A percentile compares a stretch with the other conserved stretches of the same genome.
Conservation (phyloP, 495 filamentous ascomycete species). For the Chaetomidium leptoderma region DNA sequence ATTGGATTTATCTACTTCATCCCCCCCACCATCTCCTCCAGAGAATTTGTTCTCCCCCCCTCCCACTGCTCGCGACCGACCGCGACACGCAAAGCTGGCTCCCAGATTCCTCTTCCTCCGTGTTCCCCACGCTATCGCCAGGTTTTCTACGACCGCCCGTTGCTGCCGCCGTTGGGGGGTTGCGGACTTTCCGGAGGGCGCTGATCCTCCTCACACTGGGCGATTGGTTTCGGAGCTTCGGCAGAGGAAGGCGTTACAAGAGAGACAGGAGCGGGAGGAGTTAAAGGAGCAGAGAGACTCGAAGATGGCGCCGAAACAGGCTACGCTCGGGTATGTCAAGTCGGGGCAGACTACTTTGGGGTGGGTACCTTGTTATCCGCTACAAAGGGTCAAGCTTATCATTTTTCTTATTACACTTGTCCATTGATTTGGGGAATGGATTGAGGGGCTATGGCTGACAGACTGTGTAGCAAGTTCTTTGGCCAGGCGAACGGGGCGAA, state of each 20-base stretch:
- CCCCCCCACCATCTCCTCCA: neutral
- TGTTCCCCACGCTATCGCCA: neutral
- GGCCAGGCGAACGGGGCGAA: slow-evolving; percentile 51
- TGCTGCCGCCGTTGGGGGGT: neutral
- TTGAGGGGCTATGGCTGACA: slow-evolving; percentile 10
- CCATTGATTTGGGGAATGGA: neutral
- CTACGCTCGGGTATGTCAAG: slow-evolving; percentile 89
- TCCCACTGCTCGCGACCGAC: neutral
- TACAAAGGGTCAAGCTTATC: neutral
- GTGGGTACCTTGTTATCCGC: slow-evolving; percentile 54
- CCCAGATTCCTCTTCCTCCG: neutral
- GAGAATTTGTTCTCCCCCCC: no score
- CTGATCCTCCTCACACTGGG: no score
- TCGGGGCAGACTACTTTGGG: slow-evolving; percentile 74
- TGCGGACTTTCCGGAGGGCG: neutral
- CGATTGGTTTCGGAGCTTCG: no score
- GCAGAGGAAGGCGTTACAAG: no score
- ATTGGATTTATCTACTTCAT: no score
- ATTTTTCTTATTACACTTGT: slow-evolving; percentile 4
- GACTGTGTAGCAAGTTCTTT: slow-evolving; percentile 63
- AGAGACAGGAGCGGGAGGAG: no score
- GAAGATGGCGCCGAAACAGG: slow-evolving; percentile 66
- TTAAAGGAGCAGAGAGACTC: no score
- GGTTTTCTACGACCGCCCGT: neutral
- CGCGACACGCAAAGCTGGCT: neutral